Conservation (phyloP, 768 basidiomycete species). For the Glaciozyma martinii region DNA sequence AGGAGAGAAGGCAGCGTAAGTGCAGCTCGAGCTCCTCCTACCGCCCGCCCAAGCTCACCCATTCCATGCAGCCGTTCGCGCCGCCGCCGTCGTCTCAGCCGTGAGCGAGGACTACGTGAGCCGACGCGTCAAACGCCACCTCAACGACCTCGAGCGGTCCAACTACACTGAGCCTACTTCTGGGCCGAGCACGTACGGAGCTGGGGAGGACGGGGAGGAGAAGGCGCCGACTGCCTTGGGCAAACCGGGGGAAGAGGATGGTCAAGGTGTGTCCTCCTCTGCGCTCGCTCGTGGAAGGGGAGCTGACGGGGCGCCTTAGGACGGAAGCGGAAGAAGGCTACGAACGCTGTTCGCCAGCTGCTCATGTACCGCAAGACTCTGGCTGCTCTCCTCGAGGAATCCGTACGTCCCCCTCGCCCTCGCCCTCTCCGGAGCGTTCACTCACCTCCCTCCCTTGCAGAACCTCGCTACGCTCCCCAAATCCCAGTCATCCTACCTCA, state of each 20-base stretch:
- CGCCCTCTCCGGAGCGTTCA: neutral
- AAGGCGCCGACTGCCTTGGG: conserved; percentile 18
- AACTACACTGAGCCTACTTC: conserved; percentile 29
- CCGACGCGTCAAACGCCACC: conserved; percentile 64
- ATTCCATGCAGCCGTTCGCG: conserved; percentile 3
- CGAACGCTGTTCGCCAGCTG: conserved; percentile 68
- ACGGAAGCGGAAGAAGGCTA: conserved; percentile 59
- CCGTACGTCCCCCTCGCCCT: conserved; percentile 48
- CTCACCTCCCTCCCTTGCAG: neutral
- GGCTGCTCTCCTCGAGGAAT: conserved; percentile 63
- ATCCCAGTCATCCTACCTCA: conserved; percentile 60
- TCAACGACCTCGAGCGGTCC: conserved; percentile 64
- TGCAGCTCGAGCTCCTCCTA: neutral
- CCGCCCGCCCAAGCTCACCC: neutral
- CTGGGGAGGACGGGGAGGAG: conserved; percentile 18
- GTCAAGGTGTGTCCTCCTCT: neutral
- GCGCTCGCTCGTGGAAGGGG: neutral
- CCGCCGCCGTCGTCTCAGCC: conserved; percentile 4
- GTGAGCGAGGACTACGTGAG: conserved; percentile 60
- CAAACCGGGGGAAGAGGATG: conserved; percentile 1
- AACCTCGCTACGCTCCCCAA: conserved; percentile 34
- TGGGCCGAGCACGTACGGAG: conserved; percentile 41
- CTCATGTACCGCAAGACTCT: conserved; percentile 75
- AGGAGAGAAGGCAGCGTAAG: conserved; percentile 27
- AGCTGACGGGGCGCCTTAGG: neutral